Evolutionary conservation across 2,329 filamentous ascomycete species (phyloP).

Genomic region (Aspergillus carbonarius): DNA sequence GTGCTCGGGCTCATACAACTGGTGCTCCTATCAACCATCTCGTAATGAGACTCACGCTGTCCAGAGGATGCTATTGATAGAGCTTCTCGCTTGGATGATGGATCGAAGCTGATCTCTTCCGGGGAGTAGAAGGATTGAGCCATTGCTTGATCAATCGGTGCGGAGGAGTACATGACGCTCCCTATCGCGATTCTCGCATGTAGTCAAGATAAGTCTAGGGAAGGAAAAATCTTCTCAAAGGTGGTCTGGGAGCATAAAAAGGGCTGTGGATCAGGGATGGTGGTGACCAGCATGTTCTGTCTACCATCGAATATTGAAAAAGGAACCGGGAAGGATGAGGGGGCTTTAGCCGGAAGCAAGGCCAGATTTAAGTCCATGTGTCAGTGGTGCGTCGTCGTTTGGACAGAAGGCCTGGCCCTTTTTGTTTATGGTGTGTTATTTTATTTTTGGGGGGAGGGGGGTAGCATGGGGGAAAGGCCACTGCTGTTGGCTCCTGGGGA

Average conservation of each 20-base stretch:
- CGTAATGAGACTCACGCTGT: slow-evolving; percentile 27
- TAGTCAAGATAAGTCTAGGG: slow-evolving; percentile 9
- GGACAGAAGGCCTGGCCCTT: slow-evolving; percentile 23
- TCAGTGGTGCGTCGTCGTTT: slow-evolving; percentile 23
- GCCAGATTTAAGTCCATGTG: slow-evolving; percentile 36
- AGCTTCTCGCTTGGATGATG: slow-evolving; percentile 23
- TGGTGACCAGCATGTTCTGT: slow-evolving; percentile 20
- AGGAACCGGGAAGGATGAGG: slow-evolving; percentile 22
- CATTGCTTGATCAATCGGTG: slow-evolving; percentile 25
- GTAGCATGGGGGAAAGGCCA: not conserved
- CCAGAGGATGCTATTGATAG: slow-evolving; percentile 27
- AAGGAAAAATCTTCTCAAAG: slow-evolving; percentile 14
- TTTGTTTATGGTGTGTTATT: slow-evolving; percentile 6
- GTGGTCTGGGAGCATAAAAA: slow-evolving; percentile 15
- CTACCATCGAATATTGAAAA: slow-evolving; percentile 18
- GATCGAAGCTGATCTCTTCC: slow-evolving; percentile 24
- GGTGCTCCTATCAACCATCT: slow-evolving; percentile 20
- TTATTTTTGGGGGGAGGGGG: not conserved
- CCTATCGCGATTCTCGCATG: slow-evolving; percentile 20
- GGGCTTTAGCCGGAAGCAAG: slow-evolving; percentile 29
- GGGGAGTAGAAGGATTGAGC: slow-evolving; percentile 22
- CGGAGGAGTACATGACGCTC: slow-evolving; percentile 17
- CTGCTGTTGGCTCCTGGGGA: not conserved
- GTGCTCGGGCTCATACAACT: slow-evolving; percentile 23
- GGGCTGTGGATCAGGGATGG: slow-evolving; percentile 20